Conservation (phyloP, 306 rosid species). For the Begonia fuchsioides region DNA sequence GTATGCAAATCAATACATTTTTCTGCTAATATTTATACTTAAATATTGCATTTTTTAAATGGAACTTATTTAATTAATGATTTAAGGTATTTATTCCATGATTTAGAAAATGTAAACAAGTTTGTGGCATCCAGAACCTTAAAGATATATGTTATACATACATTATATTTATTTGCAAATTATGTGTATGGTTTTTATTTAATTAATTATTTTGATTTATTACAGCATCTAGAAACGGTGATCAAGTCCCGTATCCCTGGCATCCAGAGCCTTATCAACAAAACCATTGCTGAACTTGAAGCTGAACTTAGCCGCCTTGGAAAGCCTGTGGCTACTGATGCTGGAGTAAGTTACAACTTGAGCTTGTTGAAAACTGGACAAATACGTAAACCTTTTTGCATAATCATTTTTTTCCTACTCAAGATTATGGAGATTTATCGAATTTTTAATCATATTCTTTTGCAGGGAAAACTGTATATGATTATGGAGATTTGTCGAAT, state of each 20-base stretch:
- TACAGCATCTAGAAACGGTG: slow-evolving; percentile 23
- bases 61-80: no score
- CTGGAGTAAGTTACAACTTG: slow-evolving; percentile 50
- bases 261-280: slow-evolving; percentile 80
- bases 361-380: no score
- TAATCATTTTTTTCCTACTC: not conserved
- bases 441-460: slow-evolving; percentile 15
- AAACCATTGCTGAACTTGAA: slow-evolving; percentile 73
- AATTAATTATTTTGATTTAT: no score
- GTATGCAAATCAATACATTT: slow-evolving; percentile 16
- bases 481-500: slow-evolving; percentile 90
- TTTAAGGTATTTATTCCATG: slow-evolving; percentile 32
- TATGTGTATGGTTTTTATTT: no score
- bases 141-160: no score
- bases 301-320: slow-evolving; percentile 84
- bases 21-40: not conserved
- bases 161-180: no score
- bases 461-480: slow-evolving; percentile 82
- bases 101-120: slow-evolving; percentile 24
- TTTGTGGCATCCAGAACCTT: no score
- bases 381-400: no score
- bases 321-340: slow-evolving; percentile 75
- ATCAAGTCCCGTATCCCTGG: slow-evolving; percentile 92
- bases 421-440: slow-evolving; percentile 90
- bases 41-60: no score